Evolutionary conservation across 495 filamentous ascomycete species (phyloP).

Genomic region (Cladorrhinum samala): DNA sequence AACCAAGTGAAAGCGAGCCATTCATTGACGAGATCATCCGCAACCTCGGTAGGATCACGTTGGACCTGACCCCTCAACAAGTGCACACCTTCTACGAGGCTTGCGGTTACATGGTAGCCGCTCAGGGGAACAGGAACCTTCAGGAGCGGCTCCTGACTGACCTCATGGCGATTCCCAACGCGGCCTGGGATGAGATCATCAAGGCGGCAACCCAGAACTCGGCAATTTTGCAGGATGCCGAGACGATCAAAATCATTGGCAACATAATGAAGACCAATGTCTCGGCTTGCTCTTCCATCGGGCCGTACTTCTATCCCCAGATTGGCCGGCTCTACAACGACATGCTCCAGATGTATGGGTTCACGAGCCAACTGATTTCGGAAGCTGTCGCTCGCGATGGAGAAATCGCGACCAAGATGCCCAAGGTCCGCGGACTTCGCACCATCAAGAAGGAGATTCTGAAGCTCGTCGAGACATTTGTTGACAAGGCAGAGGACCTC

Average conservation of each 20-base stretch:
- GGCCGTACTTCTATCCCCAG: conserved; percentile 97
- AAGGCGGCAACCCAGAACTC: conserved; percentile 73
- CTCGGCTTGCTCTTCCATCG: conserved; percentile 90
- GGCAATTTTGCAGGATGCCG: conserved; percentile 74
- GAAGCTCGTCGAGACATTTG: conserved; percentile 95
- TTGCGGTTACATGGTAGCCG: conserved; percentile 98
- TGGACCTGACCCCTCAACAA: conserved; percentile 90
- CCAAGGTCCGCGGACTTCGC: conserved; percentile 85
- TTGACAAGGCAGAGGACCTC: conserved; percentile 93
- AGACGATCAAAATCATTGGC: conserved; percentile 95
- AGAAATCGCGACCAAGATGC: conserved; percentile 93
- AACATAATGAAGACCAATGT: conserved; percentile 99
- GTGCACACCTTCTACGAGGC: conserved; percentile 99
- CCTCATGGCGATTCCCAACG: conserved; percentile 87
- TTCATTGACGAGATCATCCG: conserved; percentile 99
- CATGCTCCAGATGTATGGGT: conserved; percentile 98
- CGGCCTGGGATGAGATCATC: conserved; percentile 94
- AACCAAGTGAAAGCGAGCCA: conserved; percentile 88
- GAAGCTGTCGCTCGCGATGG: conserved; percentile 82
- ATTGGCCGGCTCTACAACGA: conserved; percentile 97
- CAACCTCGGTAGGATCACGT: conserved; percentile 89
- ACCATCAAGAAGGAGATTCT: conserved; percentile 99
- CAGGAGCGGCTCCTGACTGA: conserved; percentile 90
- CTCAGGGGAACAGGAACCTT: conserved; percentile 84
- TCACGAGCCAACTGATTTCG: conserved; percentile 92